A percentile compares a stretch with the other conserved stretches of the same genome.
These are phyloP conservation scores for Pleodorina starrii DNA, from an alignment of 139 green algal species.

Conservation along the genomic window DNA sequence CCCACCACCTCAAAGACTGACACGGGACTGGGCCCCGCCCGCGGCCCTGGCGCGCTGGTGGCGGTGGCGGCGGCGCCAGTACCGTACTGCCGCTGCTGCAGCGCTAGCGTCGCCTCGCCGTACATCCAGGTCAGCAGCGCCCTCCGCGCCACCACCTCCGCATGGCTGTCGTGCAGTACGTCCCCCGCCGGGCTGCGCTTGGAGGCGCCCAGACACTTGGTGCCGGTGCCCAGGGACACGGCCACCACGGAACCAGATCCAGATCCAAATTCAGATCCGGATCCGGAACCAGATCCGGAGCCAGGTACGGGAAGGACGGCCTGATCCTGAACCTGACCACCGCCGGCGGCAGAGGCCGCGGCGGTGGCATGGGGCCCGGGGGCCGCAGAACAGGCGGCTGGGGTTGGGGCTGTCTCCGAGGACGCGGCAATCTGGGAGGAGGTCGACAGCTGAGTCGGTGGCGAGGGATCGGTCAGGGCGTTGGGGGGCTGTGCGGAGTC, in stretches of 20 bases:
- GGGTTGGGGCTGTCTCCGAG: too few relatives aligned
- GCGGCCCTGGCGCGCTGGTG: background rate
- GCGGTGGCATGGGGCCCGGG: too few relatives aligned
- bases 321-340: too few relatives aligned
- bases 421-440: background rate
- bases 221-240: constrained; percentile 85
- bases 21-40: background rate
- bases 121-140: constrained; percentile 82
- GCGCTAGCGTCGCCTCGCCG: constrained; percentile 64
- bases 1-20: background rate
- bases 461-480: too few relatives aligned
- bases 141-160: constrained; percentile 80
- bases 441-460: background rate
- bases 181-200: constrained; percentile 51
- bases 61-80: too few relatives aligned
- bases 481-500: background rate
- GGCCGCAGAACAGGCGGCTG: too few relatives aligned
- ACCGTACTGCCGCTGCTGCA: background rate
- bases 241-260: constrained; percentile 42
- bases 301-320: too few relatives aligned
- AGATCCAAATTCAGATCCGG: too few relatives aligned
- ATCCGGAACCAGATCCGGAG: background rate
- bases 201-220: constrained; percentile 80
- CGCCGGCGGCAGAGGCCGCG: background rate
- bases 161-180: constrained; percentile 86